phyloP scores from a whole-genome alignment of 352 stramenopile genomes.

The Globisporangium emineosum region DNA sequence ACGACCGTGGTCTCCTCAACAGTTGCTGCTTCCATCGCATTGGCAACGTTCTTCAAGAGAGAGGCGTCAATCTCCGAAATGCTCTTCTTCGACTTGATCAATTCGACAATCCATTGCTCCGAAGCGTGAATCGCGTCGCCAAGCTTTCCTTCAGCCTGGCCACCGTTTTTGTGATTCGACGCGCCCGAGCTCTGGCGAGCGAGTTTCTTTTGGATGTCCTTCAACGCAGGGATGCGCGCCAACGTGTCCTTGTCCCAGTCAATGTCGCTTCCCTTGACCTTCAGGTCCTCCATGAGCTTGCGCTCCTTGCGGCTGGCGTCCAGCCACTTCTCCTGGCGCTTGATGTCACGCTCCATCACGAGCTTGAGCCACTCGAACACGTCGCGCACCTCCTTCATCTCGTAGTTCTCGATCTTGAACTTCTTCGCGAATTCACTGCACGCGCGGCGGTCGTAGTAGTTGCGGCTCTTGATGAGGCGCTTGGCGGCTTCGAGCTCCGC shows the following conservation, averaged over 20 bases:
- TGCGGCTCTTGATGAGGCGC: conserved; percentile 80
- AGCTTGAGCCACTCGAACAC: conserved; percentile 84
- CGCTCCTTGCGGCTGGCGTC: conserved; percentile 82
- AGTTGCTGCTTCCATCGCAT: conserved; percentile 43
- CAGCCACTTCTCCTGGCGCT: conserved; percentile 84
- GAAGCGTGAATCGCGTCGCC: conserved; percentile 71
- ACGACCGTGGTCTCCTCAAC: conserved; percentile 70
- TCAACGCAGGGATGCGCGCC: conserved; percentile 78
- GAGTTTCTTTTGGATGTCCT: conserved; percentile 84
- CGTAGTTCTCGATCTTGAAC: conserved; percentile 68
- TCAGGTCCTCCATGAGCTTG: conserved; percentile 80
- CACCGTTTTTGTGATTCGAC: conserved; percentile 30
- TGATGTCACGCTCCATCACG: conserved; percentile 76
- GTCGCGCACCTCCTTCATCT: conserved; percentile 83
- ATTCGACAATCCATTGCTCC: conserved; percentile 86
- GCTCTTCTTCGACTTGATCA: conserved; percentile 85
- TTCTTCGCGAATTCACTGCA: conserved; percentile 79
- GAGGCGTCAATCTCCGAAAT: conserved; percentile 78
- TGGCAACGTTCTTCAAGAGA: conserved; percentile 60
- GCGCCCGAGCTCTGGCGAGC: conserved; percentile 39
- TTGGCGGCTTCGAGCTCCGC: conserved; percentile 75
- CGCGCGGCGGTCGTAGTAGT: conserved; percentile 87
- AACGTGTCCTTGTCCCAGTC: conserved; percentile 87
- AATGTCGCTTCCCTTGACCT: conserved; percentile 82
- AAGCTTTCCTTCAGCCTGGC: conserved; percentile 43